Percentiles rank a stretch among this genome's conserved stretches.
These are phyloP conservation scores for Candida insectalens DNA, from an alignment of 805 yeast genomes.

Conservation along the genomic window DNA sequence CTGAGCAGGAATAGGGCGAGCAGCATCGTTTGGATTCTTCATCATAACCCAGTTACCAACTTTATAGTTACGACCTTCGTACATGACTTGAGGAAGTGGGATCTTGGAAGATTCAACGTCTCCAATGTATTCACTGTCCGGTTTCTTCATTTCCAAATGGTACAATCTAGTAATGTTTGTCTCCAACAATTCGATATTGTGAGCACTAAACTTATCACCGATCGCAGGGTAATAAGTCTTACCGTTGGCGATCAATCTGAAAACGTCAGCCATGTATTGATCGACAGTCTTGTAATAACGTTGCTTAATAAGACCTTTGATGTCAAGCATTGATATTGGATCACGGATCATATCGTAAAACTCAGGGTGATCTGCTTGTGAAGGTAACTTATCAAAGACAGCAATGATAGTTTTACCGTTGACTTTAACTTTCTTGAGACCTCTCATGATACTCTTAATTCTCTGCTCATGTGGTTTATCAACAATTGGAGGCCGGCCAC, in stretches of 20 bases:
- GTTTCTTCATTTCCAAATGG: constrained; percentile 65
- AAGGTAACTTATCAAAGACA: constrained; percentile 78
- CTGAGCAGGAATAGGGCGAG: constrained; percentile 89
- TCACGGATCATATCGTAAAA: constrained; percentile 44
- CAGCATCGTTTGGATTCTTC: constrained; percentile 77
- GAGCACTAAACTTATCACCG: constrained; percentile 45
- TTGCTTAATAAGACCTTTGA: constrained; percentile 75
- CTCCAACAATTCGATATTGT: constrained; percentile 58
- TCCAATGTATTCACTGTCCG: constrained; percentile 67
- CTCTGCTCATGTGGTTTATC: constrained; percentile 89
- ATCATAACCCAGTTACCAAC: constrained; percentile 96
- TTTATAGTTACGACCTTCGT: constrained; percentile 62
- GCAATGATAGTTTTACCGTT: constrained; percentile 34
- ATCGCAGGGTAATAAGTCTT: constrained; percentile 43
- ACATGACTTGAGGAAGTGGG: constrained; percentile 72
- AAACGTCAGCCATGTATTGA: constrained; percentile 67
- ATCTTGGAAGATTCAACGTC: constrained; percentile 41
- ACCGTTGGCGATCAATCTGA: constrained; percentile 64
- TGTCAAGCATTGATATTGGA: constrained; percentile 63
- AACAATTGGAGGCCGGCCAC: constrained; percentile 88
- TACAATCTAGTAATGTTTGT: constrained; percentile 45
- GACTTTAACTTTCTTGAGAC: constrained; percentile 60
- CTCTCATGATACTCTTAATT: constrained; percentile 77
- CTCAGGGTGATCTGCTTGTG: constrained; percentile 41
- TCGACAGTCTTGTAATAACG: constrained; percentile 74